Evolutionary conservation across 768 basidiomycete species (phyloP).

Genomic region (Hygrophorus russula): DNA sequence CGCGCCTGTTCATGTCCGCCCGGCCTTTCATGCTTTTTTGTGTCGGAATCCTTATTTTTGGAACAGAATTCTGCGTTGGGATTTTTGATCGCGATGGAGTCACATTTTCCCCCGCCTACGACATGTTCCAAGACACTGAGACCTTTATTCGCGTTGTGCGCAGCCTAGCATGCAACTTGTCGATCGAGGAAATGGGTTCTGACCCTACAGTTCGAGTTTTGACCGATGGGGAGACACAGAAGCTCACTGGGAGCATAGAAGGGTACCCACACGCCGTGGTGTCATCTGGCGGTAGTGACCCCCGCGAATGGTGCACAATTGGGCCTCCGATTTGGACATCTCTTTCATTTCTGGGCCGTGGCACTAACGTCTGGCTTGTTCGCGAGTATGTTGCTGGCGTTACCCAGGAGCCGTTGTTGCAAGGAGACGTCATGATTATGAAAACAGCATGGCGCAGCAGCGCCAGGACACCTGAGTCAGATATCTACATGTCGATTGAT

Average conservation of each 20-base stretch:
- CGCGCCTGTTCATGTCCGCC: slow-evolving; percentile 16
- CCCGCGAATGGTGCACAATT: slow-evolving; percentile 10
- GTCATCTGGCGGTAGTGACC: slow-evolving; percentile 2
- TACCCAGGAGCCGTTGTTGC: not conserved
- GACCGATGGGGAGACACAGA: not conserved
- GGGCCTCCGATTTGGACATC: slow-evolving; percentile 12
- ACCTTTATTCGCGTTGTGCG: slow-evolving; percentile 17
- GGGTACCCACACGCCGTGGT: slow-evolving; percentile 1
- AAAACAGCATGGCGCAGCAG: slow-evolving; percentile 12
- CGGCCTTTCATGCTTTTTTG: slow-evolving; percentile 20
- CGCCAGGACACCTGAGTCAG: slow-evolving; percentile 8
- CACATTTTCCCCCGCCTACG: slow-evolving; percentile 12
- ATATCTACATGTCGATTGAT: slow-evolving; percentile 10
- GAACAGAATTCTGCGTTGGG: slow-evolving; percentile 17
- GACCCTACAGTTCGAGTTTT: slow-evolving; percentile 9
- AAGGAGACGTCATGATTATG: slow-evolving; percentile 5
- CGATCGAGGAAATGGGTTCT: slow-evolving; percentile 9
- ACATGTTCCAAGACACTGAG: slow-evolving; percentile 13
- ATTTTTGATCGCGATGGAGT: slow-evolving; percentile 21
- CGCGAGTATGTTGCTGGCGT: not conserved
- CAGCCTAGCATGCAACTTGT: slow-evolving; percentile 10
- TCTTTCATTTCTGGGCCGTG: slow-evolving; percentile 10
- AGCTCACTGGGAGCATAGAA: not conserved
- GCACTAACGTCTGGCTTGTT: slow-evolving; percentile 11
- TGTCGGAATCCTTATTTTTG: slow-evolving; percentile 18